Base-by-base conservation (phyloP, 352 stramenopile genomes). In the Phytophthora litchii region DNA sequence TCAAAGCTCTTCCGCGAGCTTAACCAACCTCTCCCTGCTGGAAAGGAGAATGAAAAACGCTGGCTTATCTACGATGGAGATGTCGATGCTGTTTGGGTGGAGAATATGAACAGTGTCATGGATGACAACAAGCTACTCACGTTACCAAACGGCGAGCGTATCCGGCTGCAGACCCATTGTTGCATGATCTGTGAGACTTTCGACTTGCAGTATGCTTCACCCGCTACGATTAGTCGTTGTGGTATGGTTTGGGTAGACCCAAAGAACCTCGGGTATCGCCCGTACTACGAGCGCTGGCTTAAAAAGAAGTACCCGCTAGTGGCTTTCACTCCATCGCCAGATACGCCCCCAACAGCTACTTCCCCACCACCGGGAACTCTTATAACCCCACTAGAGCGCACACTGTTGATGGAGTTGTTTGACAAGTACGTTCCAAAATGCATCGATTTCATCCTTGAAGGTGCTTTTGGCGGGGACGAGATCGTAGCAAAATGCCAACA, bases 21-120 rank as follows among this genome's bases (percentile, higher is more conserved):
- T 21, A 98, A 98, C 62, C 88, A 97, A 40, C 92, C 94, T 19
- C 78, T 98, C 2, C 83, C 91, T 0, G 42, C 70, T 17, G 90
- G 90, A 10, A 93, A 92, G 34, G 92, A 98, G 52, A 97, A 96
- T 35, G 94, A 98, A 49, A 94, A 98, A 55, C 83, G 92, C 11
- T 98, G 94, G 94, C 82, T 99, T 27, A 90, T 99, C 32, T 98
- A 96, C 69, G 95, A 99, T 55, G 95, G 95, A 19, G 95, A 98
- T 49, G 94, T 99, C 0, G 96, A 99, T 65, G 93, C 96, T 0
- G 84, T 98, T 16, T 99, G 96, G 96, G 94, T 99, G 43, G 96
- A 99, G 74, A 98, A 98, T 60, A 98, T 99, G 94, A 99, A 99
- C 76, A 97, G 88, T 19, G 95, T 98, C 50, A 98, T 98, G 95